Percentiles rank a stretch among this genome's conserved stretches.
These are phyloP conservation scores for Orbilia blumenaviensis DNA, from an alignment of 2,329 filamentous ascomycete genomes.

Conservation along the genomic window DNA sequence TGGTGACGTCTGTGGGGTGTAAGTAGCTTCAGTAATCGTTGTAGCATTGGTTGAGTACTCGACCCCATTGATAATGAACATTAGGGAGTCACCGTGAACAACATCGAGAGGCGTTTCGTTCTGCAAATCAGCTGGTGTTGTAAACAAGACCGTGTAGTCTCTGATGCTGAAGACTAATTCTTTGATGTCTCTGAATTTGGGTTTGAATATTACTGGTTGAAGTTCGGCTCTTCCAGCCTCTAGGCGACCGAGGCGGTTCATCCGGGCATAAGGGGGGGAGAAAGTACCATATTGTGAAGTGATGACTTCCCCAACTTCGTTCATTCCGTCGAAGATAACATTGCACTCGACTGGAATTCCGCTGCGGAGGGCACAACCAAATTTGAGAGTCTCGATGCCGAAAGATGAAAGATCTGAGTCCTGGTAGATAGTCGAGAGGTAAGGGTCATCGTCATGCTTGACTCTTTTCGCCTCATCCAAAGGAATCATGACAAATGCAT, in stretches of 20 bases:
- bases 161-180: conserved; percentile 9
- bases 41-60: conserved; percentile 13
- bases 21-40: background rate
- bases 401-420: conserved; percentile 17
- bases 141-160: conserved; percentile 27
- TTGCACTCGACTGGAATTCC: conserved; percentile 43
- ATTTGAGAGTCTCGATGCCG: conserved; percentile 13
- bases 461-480: conserved; percentile 9
- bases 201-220: background rate
- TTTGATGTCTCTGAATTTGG: background rate
- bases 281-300: conserved; percentile 1
- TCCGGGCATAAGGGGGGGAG: conserved; percentile 25
- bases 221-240: conserved; percentile 37
- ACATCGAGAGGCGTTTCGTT: conserved; percentile 20
- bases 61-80: conserved; percentile 27
- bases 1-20: background rate
- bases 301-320: background rate
- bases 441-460: conserved; percentile 18
- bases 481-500: conserved; percentile 32
- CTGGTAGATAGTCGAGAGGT: background rate
- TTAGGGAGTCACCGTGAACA: conserved; percentile 4
- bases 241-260: conserved; percentile 30
- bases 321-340: conserved; percentile 11
- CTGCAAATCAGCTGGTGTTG: background rate
- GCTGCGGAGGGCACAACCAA: conserved; percentile 39